Percentiles rank a stretch among this genome's conserved stretches.
Conservation (phyloP, 2,329 filamentous ascomycete genomes). For the Colletotrichum truncatum region DNA sequence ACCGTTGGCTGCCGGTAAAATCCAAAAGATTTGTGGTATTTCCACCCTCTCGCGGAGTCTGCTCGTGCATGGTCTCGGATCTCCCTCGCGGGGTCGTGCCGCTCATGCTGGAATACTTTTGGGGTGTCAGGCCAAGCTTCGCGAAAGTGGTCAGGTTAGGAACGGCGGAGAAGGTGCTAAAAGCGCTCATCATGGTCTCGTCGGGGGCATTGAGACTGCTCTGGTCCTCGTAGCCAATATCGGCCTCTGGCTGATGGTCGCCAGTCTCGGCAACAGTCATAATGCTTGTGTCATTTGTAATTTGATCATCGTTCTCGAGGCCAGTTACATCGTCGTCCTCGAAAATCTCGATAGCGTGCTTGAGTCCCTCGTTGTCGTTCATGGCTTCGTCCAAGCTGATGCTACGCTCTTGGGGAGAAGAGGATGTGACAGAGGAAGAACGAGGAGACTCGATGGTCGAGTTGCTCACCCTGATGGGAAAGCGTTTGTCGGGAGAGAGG, state of each 20-base stretch:
- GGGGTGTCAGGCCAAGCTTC: slow-evolving; percentile 73
- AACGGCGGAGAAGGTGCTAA: slow-evolving; percentile 90
- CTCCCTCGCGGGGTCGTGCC: slow-evolving; percentile 49
- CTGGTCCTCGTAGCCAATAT: slow-evolving; percentile 42
- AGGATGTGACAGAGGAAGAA: slow-evolving; percentile 24
- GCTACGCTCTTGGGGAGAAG: slow-evolving; percentile 42
- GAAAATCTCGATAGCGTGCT: slow-evolving; percentile 69
- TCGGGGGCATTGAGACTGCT: slow-evolving; percentile 63
- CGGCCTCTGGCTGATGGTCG: slow-evolving; percentile 29
- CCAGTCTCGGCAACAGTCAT: slow-evolving; percentile 32
- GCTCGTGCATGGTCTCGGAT: slow-evolving; percentile 44
- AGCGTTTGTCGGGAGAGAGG: slow-evolving; percentile 56
- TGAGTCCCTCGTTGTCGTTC: slow-evolving; percentile 63
- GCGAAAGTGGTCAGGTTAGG: slow-evolving; percentile 88
- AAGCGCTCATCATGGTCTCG: slow-evolving; percentile 81
- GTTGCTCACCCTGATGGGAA: slow-evolving; percentile 66
- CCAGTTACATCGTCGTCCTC: slow-evolving; percentile 57
- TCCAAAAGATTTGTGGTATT: slow-evolving; percentile 86
- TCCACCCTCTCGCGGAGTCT: slow-evolving; percentile 51
- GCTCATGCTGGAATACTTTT: slow-evolving; percentile 56
- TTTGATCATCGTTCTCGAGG: slow-evolving; percentile 36
- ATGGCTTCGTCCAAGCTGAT: slow-evolving; percentile 63
- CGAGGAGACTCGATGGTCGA: slow-evolving; percentile 33
- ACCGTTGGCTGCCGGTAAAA: slow-evolving; percentile 79
- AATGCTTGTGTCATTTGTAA: slow-evolving; percentile 28